A percentile compares a stretch with the other conserved stretches of the same genome.
Conservation (phyloP, 23 red algal genomes). For the Pyropia haitanensis region DNA sequence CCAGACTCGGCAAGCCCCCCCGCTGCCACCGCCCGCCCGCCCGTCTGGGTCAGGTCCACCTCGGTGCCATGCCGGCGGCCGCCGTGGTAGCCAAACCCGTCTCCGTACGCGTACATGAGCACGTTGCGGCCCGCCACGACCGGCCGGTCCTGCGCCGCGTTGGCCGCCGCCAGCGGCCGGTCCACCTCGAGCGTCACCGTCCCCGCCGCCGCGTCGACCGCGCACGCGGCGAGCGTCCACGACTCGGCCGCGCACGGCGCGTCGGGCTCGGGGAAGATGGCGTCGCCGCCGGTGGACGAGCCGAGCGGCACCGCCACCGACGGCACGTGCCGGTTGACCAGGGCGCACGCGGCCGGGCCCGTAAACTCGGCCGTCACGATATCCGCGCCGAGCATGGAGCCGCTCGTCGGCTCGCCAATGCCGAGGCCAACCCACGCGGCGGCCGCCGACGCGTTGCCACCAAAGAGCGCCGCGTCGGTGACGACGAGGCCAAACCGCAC, state of each 20-base stretch:
- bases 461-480: too few relatives aligned
- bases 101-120: conserved; percentile 42
- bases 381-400: conserved; percentile 48
- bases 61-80: conserved; percentile 2
- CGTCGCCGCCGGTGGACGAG: conserved; percentile 10
- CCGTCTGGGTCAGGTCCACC: conserved; percentile 8
- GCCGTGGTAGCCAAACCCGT: conserved; percentile 28
- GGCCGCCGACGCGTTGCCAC: too few relatives aligned
- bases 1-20: neutral
- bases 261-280: conserved; percentile 36
- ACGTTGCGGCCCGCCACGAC: conserved; percentile 16
- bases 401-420: conserved; percentile 25
- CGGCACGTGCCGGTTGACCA: conserved; percentile 41
- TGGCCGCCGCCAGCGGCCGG: conserved; percentile 29
- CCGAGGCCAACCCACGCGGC: conserved; percentile 36
- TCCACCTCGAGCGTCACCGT: conserved; percentile 27
- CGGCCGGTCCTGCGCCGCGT: conserved; percentile 22
- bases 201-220: conserved; percentile 2
- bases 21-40: neutral
- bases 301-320: conserved; percentile 25
- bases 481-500: too few relatives aligned
- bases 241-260: conserved; percentile 17
- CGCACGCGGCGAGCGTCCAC: conserved; percentile 21
- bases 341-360: neutral
- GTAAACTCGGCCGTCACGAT: conserved; percentile 48